Conservation (phyloP, 1,284 basidiomycete genomes). For the Golubevia pallescens region DNA sequence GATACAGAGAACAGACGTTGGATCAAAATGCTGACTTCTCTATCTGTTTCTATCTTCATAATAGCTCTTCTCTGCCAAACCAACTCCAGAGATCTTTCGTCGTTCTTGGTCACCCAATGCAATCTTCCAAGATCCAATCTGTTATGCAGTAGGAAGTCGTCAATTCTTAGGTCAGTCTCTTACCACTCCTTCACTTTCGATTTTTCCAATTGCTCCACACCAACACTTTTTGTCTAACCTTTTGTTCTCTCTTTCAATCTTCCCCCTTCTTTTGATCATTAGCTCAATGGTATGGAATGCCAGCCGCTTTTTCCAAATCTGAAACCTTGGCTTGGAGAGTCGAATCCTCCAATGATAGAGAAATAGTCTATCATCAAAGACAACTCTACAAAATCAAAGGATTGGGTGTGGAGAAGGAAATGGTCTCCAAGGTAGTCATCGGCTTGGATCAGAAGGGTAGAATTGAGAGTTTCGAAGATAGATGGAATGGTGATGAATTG, state of each 20-base stretch:
- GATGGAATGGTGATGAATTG: slow-evolving; percentile 22
- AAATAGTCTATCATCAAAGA: slow-evolving; percentile 34
- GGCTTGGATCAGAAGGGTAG: slow-evolving; percentile 17
- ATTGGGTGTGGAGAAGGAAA: slow-evolving; percentile 25
- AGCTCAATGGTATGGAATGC: slow-evolving; percentile 50
- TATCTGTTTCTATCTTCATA: too few species aligned
- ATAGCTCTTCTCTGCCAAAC: slow-evolving; percentile 31
- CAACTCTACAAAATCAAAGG: slow-evolving; percentile 34
- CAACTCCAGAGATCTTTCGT: slow-evolving; percentile 24
- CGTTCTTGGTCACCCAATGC: slow-evolving; percentile 25
- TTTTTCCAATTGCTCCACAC: too few species aligned
- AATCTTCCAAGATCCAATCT: slow-evolving; percentile 42
- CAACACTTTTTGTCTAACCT: too few species aligned
- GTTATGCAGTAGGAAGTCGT: slow-evolving; percentile 18
- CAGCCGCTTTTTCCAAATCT: slow-evolving; percentile 24
- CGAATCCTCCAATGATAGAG: slow-evolving; percentile 10
- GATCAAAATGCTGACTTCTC: too few species aligned
- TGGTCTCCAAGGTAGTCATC: slow-evolving; percentile 39
- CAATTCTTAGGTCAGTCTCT: too few species aligned
- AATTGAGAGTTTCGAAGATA: slow-evolving; percentile 32
- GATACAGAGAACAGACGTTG: too few species aligned
- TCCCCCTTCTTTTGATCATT: not conserved
- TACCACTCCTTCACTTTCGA: too few species aligned
- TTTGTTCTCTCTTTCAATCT: too few species aligned
- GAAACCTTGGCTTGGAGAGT: slow-evolving; percentile 37